A percentile compares a stretch with the other conserved stretches of the same genome.
Evolutionary conservation across 192 early-diverging fungal species (phyloP).

Genomic region (Entomortierella beljakovae): DNA sequence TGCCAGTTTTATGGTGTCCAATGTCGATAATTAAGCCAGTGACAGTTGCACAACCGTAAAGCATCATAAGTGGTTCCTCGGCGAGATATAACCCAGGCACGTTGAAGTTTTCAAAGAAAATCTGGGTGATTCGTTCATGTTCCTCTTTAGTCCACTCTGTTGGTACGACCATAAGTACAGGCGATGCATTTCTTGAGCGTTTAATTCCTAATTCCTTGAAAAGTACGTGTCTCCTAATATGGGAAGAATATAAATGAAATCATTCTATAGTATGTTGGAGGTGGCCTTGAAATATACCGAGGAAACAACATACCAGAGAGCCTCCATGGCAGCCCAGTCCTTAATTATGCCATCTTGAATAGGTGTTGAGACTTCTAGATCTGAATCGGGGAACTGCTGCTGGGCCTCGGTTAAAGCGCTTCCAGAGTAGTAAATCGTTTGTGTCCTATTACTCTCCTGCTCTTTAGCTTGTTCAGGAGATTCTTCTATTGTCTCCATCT

Average conservation of each 20-base stretch:
- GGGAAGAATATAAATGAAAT: not conserved
- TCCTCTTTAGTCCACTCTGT: constrained; percentile 84
- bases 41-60: constrained; percentile 82
- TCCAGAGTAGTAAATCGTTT: constrained; percentile 47
- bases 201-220: constrained; percentile 83
- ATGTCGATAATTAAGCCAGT: constrained; percentile 93
- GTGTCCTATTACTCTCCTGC: constrained; percentile 20
- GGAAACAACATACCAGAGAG: constrained; percentile 72
- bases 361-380: constrained; percentile 58
- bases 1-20: constrained; percentile 87
- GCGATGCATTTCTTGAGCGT: constrained; percentile 78
- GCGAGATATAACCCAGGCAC: constrained; percentile 83
- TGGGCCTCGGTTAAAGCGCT: constrained; percentile 31
- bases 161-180: constrained; percentile 86
- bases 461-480: constrained; percentile 17
- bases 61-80: constrained; percentile 84
- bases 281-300: too few relatives aligned
- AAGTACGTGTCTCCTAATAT: constrained; percentile 76
- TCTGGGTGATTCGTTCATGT: constrained; percentile 82
- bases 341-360: constrained; percentile 69
- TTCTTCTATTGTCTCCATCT: not conserved
- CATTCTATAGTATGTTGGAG: not conserved
- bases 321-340: constrained; percentile 81
- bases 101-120: constrained; percentile 95
- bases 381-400: constrained; percentile 27